Base-by-base conservation (phyloP, 805 yeast species). In the Scheffersomyces coipomensis region DNA sequence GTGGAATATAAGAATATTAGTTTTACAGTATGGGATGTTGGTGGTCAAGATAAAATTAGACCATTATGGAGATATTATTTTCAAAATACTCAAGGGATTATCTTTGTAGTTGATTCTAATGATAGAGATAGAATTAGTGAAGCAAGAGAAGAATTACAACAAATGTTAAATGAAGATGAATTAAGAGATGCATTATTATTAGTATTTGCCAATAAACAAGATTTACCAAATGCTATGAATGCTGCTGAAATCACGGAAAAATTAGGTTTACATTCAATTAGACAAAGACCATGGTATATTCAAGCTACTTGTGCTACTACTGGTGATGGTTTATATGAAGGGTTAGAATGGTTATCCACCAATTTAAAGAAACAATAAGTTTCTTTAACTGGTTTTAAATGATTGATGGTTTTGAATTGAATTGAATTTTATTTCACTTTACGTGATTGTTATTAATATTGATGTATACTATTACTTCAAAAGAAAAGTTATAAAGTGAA, bases 51-150 rank as follows among this genome's bases (percentile, higher is more conserved):
- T 51, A 66, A 64, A 53, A 66, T 66, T 49, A 53, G 71, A 50
- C 71, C 71, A 34, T 62, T 66, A 54, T 66, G 71, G 71, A 61
- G 71, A 56, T 64, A 66, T 57, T 66, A 66, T 60, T 66, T 56
- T 61, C 71, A 64, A 49, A 65, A 65, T 57, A 63, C 72, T 37
- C 71, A 66, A 44, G 72, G 71, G 44, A 63, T 66, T 42, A 66
- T 66, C 37, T 66, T 64, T 51, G 72, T 66, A 15, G 68, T 66
- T 35, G 72, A 66, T 56, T 65, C 70, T 37, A 65, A 65, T 55
- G 72, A 66, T 46, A 59, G 71, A 50, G 72, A 65, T 52, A 67
- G 72, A 58, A 61, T 66, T 40, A 61, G 61, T 43, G 72, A 66
- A 50, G 70, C 72, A 32, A 55, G 69, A 48, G 71, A 66, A 51